Evolutionary conservation across 495 filamentous ascomycete genomes (phyloP).

Genomic region (Xylaria castorea): DNA sequence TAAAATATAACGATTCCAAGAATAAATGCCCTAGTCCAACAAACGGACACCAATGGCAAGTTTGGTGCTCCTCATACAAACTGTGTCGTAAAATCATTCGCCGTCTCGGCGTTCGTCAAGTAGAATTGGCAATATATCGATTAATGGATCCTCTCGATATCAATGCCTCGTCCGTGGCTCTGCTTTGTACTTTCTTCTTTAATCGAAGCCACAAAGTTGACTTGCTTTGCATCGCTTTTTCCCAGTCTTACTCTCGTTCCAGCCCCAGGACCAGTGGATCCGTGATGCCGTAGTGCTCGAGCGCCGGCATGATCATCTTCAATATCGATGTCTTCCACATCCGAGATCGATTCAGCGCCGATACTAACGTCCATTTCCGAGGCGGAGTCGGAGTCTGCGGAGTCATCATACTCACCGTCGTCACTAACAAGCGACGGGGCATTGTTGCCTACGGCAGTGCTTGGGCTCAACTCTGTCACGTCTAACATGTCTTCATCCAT

Average conservation of each 20-base stretch:
- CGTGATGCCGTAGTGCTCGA: slow-evolving; percentile 45
- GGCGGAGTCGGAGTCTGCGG: slow-evolving; percentile 50
- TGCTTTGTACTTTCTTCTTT: slow-evolving; percentile 45
- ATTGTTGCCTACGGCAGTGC: slow-evolving; percentile 78
- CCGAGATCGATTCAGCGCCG: slow-evolving; percentile 51
- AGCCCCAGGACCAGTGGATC: slow-evolving; percentile 36
- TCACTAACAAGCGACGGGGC: slow-evolving; percentile 89
- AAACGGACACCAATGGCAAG: slow-evolving; percentile 13
- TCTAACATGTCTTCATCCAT: slow-evolving; percentile 60
- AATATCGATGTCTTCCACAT: slow-evolving; percentile 57
- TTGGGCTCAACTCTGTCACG: slow-evolving; percentile 72
- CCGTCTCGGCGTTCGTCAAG: slow-evolving; percentile 11
- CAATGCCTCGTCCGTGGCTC: slow-evolving; percentile 35
- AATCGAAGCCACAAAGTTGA: slow-evolving; percentile 53
- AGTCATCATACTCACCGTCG: slow-evolving; percentile 76
- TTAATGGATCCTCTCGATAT: slow-evolving; percentile 21
- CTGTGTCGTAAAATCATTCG: slow-evolving; percentile 24
- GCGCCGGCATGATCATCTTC: slow-evolving; percentile 50
- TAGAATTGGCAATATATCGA: background rate
- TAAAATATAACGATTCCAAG: slow-evolving; percentile 26
- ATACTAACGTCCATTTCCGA: slow-evolving; percentile 52
- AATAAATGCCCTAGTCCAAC: slow-evolving; percentile 34
- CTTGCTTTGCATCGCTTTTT: slow-evolving; percentile 54
- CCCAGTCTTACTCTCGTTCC: slow-evolving; percentile 47
- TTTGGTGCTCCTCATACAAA: slow-evolving; percentile 17